Conservation (phyloP, 192 early-diverging fungal genomes). For the Lobulomyces angularis region DNA sequence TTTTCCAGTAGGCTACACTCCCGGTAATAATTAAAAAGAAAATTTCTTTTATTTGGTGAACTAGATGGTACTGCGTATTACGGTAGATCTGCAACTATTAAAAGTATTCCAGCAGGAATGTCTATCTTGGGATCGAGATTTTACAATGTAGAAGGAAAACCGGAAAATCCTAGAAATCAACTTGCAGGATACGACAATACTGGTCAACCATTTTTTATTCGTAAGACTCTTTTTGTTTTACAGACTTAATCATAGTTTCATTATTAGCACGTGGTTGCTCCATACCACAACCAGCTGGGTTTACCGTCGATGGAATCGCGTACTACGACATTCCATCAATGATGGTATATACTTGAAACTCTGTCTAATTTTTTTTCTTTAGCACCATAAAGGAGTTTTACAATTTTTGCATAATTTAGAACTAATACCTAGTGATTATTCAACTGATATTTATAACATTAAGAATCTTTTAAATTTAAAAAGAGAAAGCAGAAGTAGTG, state of each 20-base stretch:
- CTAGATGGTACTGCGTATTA: conserved; percentile 34
- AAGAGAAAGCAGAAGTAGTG: too few species aligned
- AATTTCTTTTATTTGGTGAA: too few species aligned
- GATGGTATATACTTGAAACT: conserved; percentile 7
- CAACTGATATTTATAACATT: too few species aligned
- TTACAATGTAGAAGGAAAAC: conserved; percentile 26
- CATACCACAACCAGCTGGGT: conserved; percentile 35
- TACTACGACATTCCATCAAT: conserved; percentile 45
- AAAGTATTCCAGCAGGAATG: conserved; percentile 34
- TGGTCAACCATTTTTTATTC: conserved; percentile 46
- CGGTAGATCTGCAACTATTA: conserved; percentile 29
- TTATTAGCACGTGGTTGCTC: conserved; percentile 42
- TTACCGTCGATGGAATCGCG: conserved; percentile 40
- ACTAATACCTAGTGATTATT: too few species aligned
- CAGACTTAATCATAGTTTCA: too few species aligned
- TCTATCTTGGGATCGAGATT: conserved; percentile 35
- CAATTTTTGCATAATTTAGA: too few species aligned
- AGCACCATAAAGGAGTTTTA: too few species aligned
- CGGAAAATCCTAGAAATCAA: conserved; percentile 22
- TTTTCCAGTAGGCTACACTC: conserved; percentile 34
- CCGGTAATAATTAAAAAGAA: too few species aligned
- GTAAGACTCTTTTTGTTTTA: too few species aligned
- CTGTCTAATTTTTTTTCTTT: too few species aligned
- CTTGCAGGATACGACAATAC: conserved; percentile 42
- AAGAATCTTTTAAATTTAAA: too few species aligned